Percentiles rank a stretch among this genome's conserved stretches.
phyloP scores from a whole-genome alignment of 495 filamentous ascomycete genomes.

The Copromyces sp. region DNA sequence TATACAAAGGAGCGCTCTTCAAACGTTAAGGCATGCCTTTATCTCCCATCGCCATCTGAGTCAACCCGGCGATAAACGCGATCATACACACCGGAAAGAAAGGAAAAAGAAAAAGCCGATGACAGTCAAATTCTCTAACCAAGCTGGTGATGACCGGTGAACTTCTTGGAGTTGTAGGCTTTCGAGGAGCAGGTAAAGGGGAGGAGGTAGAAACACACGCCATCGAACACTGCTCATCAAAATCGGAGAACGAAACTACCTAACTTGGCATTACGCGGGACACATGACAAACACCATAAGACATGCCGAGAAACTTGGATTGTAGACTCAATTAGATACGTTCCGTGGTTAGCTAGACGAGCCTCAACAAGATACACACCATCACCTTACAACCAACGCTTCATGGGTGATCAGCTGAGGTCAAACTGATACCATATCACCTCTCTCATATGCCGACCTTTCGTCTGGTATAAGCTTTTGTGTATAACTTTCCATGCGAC shows the following conservation, averaged over 20 bases:
- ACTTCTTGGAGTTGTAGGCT: background rate
- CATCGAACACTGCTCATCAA: background rate
- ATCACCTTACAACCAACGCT: background rate
- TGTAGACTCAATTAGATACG: background rate
- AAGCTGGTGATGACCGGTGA: background rate
- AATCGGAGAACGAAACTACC: background rate
- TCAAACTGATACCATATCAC: background rate
- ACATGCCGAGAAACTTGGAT: background rate
- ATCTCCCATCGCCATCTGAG: background rate
- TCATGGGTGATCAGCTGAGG: background rate
- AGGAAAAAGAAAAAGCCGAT: background rate
- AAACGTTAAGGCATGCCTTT: background rate
- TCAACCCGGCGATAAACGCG: background rate
- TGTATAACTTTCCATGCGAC: background rate
- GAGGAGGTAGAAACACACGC: background rate
- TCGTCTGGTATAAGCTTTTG: background rate
- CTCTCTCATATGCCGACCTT: background rate
- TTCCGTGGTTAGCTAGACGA: background rate
- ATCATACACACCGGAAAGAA: background rate
- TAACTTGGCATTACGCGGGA: background rate
- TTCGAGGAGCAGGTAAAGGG: background rate
- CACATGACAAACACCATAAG: background rate
- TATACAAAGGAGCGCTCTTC: background rate
- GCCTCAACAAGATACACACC: background rate
- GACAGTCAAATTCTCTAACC: background rate